Evolutionary conservation across 805 yeast genomes (phyloP), one percentile per base, ranked within the genome.

Genomic region (Lipomyces yamadae): DNA sequence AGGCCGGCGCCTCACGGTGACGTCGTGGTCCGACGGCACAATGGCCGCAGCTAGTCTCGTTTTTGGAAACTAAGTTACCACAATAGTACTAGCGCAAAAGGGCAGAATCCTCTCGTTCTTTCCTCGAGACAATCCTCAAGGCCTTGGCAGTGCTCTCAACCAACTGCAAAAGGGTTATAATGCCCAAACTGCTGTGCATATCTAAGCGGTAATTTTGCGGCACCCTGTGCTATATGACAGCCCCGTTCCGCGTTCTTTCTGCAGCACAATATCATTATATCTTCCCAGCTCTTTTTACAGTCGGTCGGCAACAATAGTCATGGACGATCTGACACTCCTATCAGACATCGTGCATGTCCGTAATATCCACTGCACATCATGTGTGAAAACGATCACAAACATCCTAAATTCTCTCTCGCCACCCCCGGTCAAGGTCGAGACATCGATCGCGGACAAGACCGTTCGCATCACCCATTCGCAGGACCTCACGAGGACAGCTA

Each of bases 321-420:
- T 66, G 68, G 68, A 65, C 61, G 34, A 52, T 35, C 61, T 61
- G 39, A n/a, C 8, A 7, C 62, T 65, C 6, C 60, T 65, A n/a
- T 61, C 66, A 33, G 70, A 67, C 52, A 50, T 64, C 15, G 50
- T 70, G 34, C 59, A 68, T 32, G 66, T 72, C 52, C 64, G 65
- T 58, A 72, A 72, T 45, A 67, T 72, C 37, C 74, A 72, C 52
- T 72, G 74, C 63, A 34, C 65, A 6, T 67, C 74, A 18, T 72
- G 74, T 52, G 73, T 69, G 52, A 55, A 54, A 5, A 66, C 73
- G 4, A 68, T 72, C 48, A 18, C 64, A 24, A 15, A 42, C 34
- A 65, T 69, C 37, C 64, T 72, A 7, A 10, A 33, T 34, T 69
- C 70, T 30, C 65, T 70, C 13, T 63, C 68, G 56, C 73, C 73